Evolutionary conservation across 352 stramenopile species (phyloP), one percentile per base, ranked within the genome.

Genomic region (Pseudoperonospora humuli): DNA sequence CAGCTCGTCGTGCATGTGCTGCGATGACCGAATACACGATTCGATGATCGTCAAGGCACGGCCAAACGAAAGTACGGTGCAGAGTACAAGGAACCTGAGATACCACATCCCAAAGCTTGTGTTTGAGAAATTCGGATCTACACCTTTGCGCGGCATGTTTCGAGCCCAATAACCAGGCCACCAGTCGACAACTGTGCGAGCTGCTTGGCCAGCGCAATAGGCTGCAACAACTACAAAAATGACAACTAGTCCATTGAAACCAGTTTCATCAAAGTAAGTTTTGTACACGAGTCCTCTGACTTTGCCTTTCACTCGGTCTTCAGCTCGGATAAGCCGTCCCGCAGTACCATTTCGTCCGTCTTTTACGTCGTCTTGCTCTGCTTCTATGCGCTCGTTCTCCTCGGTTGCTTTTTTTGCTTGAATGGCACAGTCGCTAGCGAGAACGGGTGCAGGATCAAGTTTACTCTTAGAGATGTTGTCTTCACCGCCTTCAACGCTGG

Each of bases 1-100:
- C 0, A 73, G 55, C n/a, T 75, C 57, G 21, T 79, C 48, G 29
- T 75, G 67, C 24, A 79, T 49, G n/a, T 59, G 49, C 34, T 67
- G 54, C 2, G 61, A 68, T 3, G 46, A 61, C 2, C 55, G 63
- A 27, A 78, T 47, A 37, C 54, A 70, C 4, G 43, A 57, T 17
- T 2, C n/a, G n/a, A n/a, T n/a, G n/a, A n/a, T n/a, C n/a, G n/a
- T n/a, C n/a, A n/a, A n/a, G n/a, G n/a, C n/a, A n/a, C n/a, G n/a
- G n/a, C n/a, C n/a, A n/a, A n/a, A n/a, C n/a, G n/a, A n/a, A n/a
- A n/a, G n/a, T n/a, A 60, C 14, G 0, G 57, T 14, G 14, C 63
- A 70, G 1, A 65, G 7, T 0, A 64, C 41, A 18, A 74, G 56
- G 27, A 74, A 54, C 1, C 52, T 54, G 24, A 75, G 48, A 36